Percentiles rank a stretch among this genome's conserved stretches.
Evolutionary conservation across 1,139 yeast genomes (phyloP).

Genomic region (Kodamaea derodonti): DNA sequence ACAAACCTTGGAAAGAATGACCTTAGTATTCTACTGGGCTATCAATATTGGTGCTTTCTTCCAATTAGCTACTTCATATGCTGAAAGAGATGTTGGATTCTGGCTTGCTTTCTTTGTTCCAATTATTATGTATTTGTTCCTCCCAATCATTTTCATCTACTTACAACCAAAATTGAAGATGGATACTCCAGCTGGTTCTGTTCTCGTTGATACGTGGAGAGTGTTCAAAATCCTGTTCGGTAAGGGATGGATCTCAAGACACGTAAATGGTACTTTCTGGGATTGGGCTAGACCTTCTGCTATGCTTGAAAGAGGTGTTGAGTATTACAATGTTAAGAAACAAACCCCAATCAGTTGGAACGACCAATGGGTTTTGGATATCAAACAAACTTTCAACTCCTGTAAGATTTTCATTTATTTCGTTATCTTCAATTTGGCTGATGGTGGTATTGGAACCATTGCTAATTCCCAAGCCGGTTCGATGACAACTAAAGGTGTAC

Average conservation of each 20-base stretch:
- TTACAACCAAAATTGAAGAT: slow-evolving; percentile 36
- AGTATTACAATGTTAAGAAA: slow-evolving; percentile 23
- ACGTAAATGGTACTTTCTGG: slow-evolving; percentile 41
- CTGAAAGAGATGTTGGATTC: slow-evolving; percentile 67
- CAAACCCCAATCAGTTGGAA: slow-evolving; percentile 40
- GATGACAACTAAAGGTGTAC: slow-evolving; percentile 63
- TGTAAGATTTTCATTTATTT: slow-evolving; percentile 63
- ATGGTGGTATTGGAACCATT: slow-evolving; percentile 61
- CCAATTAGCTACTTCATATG: slow-evolving; percentile 72
- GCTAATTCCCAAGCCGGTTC: slow-evolving; percentile 66
- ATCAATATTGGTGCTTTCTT: slow-evolving; percentile 79
- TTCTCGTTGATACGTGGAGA: slow-evolving; percentile 40
- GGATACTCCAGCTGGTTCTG: slow-evolving; percentile 45
- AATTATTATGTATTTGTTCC: slow-evolving; percentile 43
- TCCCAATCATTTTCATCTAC: slow-evolving; percentile 43
- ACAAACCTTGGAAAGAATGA: slow-evolving; percentile 68
- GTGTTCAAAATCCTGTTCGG: slow-evolving; percentile 39
- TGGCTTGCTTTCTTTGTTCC: slow-evolving; percentile 74
- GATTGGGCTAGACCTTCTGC: slow-evolving; percentile 52
- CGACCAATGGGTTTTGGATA: slow-evolving; percentile 60
- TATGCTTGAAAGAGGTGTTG: slow-evolving; percentile 43
- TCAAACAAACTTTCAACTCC: slow-evolving; percentile 54
- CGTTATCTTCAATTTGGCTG: slow-evolving; percentile 59
- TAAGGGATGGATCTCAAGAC: slow-evolving; percentile 37
- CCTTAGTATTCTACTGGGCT: slow-evolving; percentile 74